A percentile compares a stretch with the other conserved stretches of the same genome.
These are phyloP conservation scores for Fusarium albosuccineum DNA, from an alignment of 2,329 filamentous ascomycete genomes.

Conservation along the genomic window DNA sequence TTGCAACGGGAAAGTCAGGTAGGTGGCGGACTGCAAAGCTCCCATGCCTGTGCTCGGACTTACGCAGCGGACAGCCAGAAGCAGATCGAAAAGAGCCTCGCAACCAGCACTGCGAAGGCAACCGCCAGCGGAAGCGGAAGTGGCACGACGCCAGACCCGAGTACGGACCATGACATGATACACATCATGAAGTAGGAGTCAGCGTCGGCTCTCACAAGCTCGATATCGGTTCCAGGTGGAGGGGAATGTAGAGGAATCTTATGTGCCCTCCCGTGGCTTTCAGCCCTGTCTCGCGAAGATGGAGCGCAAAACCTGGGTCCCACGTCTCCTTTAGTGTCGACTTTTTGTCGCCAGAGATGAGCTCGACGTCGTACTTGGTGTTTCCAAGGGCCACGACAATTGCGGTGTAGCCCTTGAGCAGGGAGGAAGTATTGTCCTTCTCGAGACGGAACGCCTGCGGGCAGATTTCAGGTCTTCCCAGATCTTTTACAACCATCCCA, in stretches of 20 bases:
- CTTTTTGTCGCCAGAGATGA: constrained; percentile 41
- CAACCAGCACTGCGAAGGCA: constrained; percentile 34
- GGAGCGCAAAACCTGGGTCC: constrained; percentile 40
- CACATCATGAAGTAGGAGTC: constrained; percentile 45
- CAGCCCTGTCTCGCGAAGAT: constrained; percentile 43
- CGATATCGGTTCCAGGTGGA: constrained; percentile 41
- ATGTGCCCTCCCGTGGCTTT: constrained; percentile 44
- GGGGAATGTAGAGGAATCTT: constrained; percentile 44
- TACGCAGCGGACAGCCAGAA: constrained; percentile 33
- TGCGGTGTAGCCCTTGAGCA: constrained; percentile 44
- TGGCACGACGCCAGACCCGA: constrained; percentile 22
- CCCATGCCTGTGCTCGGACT: constrained; percentile 11
- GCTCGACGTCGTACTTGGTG: constrained; percentile 43
- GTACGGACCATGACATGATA: constrained; percentile 45
- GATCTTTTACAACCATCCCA: constrained; percentile 42
- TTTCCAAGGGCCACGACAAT: constrained; percentile 45
- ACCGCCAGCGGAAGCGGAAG: constrained; percentile 30
- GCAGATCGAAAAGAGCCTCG: constrained; percentile 43
- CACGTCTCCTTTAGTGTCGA: constrained; percentile 39
- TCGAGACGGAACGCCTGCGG: constrained; percentile 45
- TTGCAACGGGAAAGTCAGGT: constrained; percentile 44
- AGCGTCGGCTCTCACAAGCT: constrained; percentile 8
- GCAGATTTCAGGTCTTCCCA: constrained; percentile 41
- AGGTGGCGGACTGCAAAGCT: constrained; percentile 8
- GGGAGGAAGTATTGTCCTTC: constrained; percentile 44